These are phyloP conservation scores for Trifolium pratense DNA, from an alignment of 306 rosid genomes.

Conservation along the genomic window DNA sequence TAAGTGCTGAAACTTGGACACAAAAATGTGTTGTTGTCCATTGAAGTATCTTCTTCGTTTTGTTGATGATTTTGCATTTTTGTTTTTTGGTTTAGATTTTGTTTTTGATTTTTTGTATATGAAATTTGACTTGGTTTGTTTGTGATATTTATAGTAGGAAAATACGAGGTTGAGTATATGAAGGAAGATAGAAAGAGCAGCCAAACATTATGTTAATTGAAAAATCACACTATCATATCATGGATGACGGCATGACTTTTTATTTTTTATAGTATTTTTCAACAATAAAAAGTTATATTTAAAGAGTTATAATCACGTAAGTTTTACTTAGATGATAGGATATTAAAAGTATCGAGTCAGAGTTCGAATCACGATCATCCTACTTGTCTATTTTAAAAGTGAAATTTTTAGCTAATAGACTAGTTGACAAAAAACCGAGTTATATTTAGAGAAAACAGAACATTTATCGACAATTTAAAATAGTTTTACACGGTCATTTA, in stretches of 20 bases:
- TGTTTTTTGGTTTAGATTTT: background rate
- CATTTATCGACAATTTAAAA: too few relatives aligned
- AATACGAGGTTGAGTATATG: background rate
- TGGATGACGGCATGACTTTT: background rate
- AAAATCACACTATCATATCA: background rate
- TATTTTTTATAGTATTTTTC: background rate
- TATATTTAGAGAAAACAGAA: too few relatives aligned
- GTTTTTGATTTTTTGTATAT: background rate
- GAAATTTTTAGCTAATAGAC: too few relatives aligned
- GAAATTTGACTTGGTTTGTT: background rate
- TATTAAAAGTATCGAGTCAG: too few relatives aligned
- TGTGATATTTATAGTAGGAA: background rate
- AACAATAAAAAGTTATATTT: too few relatives aligned
- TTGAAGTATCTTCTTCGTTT: background rate
- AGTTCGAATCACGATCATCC: too few relatives aligned
- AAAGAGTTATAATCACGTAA: too few relatives aligned
- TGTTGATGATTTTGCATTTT: slow-evolving; percentile 38
- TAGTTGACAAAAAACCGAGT: too few relatives aligned
- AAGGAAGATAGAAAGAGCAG: background rate
- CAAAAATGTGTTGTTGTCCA: slow-evolving; percentile 36
- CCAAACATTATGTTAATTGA: background rate
- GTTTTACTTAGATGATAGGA: too few relatives aligned
- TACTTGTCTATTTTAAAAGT: too few relatives aligned
- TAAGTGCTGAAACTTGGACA: slow-evolving; percentile 58
- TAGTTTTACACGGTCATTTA: too few relatives aligned